phyloP scores from a whole-genome alignment of 2,329 filamentous ascomycete species.

The Thermothelomyces thermophilus region DNA sequence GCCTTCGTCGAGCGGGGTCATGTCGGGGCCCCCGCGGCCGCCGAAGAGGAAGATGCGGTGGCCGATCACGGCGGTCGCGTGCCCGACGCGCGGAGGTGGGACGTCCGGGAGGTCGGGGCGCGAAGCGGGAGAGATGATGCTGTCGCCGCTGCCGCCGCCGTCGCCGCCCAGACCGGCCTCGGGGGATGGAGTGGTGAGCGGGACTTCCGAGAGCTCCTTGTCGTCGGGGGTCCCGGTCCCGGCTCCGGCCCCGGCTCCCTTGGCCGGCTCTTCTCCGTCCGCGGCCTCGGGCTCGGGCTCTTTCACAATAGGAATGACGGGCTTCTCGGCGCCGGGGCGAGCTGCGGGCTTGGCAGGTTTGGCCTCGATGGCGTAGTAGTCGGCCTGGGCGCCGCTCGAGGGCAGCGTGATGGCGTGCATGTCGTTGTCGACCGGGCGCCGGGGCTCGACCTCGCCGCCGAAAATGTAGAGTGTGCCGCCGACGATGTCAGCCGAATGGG shows the following conservation, averaged over 20 bases:
- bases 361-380: slow-evolving; percentile 53
- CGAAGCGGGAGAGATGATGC: slow-evolving; percentile 28
- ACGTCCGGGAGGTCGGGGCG: slow-evolving; percentile 36
- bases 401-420: slow-evolving; percentile 61
- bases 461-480: slow-evolving; percentile 57
- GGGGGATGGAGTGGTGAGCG: slow-evolving; percentile 13
- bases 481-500: slow-evolving; percentile 61
- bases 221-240: slow-evolving; percentile 5
- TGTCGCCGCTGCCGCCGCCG: slow-evolving; percentile 30
- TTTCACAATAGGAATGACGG: neutral
- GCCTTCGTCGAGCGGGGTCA: slow-evolving; percentile 65
- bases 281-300: neutral
- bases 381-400: slow-evolving; percentile 49
- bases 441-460: slow-evolving; percentile 60
- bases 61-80: slow-evolving; percentile 62
- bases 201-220: slow-evolving; percentile 23
- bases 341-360: slow-evolving; percentile 18
- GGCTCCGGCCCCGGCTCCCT: no score
- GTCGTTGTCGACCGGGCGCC: slow-evolving; percentile 62
- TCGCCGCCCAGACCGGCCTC: neutral
- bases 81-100: slow-evolving; percentile 64
- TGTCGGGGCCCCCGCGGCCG: slow-evolving; percentile 62
- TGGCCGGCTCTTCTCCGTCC: neutral
- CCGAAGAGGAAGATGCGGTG: slow-evolving; percentile 74
- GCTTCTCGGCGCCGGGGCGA: neutral